Evolutionary conservation across 2,329 filamentous ascomycete species (phyloP).

Genomic region (Trichoderma guizhouense): DNA sequence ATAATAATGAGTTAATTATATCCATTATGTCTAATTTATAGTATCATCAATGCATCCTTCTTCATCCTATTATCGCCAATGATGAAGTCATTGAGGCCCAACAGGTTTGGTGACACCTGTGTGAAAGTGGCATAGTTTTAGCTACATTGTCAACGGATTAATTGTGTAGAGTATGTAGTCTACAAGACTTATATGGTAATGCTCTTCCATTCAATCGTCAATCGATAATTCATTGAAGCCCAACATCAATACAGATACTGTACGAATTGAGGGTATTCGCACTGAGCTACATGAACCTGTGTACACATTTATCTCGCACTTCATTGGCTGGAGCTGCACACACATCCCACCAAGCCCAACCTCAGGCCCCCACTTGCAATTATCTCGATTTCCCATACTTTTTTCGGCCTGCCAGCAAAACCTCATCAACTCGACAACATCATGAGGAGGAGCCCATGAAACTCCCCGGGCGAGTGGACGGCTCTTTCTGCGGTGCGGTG

Average conservation of each 20-base stretch:
- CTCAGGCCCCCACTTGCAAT: neutral
- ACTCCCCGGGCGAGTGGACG: slow-evolving; percentile 56
- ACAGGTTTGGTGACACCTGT: neutral
- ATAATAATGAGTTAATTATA: neutral
- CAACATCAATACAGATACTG: neutral
- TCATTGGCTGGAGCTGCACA: slow-evolving; percentile 13
- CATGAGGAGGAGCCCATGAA: slow-evolving; percentile 59
- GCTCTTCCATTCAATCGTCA: rapidly evolving
- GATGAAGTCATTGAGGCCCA: rapidly evolving
- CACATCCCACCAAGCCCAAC: slow-evolving; percentile 7
- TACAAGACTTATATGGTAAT: neutral
- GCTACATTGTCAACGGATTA: rapidly evolving
- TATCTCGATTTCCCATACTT: slow-evolving; percentile 15
- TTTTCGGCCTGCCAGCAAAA: slow-evolving; percentile 12
- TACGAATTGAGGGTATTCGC: neutral
- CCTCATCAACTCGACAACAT: slow-evolving; percentile 23
- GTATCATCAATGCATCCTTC: neutral
- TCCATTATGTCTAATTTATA: neutral
- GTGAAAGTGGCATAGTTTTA: rapidly evolving
- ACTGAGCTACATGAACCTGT: neutral
- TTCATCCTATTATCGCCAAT: neutral
- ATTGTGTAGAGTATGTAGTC: neutral
- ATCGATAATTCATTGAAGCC: neutral
- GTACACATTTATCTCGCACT: neutral
- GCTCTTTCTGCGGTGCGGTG: slow-evolving; percentile 57